Percentiles rank a stretch among this genome's conserved stretches.
These are phyloP conservation scores for Ustilago esculenta DNA, from an alignment of 1,284 basidiomycete species.

Conservation along the genomic window DNA sequence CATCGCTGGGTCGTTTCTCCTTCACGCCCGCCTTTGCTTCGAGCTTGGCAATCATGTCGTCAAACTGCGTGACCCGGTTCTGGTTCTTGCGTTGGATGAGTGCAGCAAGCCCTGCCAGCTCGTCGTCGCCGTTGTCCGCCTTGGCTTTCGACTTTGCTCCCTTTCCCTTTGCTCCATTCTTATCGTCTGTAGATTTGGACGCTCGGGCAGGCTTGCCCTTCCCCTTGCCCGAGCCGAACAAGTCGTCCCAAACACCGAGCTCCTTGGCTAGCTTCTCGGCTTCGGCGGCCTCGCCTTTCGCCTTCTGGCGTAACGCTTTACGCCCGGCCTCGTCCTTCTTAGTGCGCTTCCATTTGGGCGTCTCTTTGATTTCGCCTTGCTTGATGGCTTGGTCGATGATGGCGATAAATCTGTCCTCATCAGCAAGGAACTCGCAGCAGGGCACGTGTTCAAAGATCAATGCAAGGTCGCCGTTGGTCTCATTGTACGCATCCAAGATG, in stretches of 20 bases:
- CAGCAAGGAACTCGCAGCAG: constrained; percentile 58
- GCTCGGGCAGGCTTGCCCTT: constrained; percentile 30
- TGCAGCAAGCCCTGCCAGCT: constrained; percentile 46
- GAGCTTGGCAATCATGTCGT: constrained; percentile 56
- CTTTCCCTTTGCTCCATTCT: constrained; percentile 14
- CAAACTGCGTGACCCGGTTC: constrained; percentile 49
- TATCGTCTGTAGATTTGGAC: constrained; percentile 5
- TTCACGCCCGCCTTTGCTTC: constrained; percentile 54
- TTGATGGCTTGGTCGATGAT: constrained; percentile 55
- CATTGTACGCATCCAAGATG: constrained; percentile 56
- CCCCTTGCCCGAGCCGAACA: constrained; percentile 52
- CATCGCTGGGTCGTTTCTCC: constrained; percentile 39
- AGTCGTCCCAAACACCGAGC: constrained; percentile 65
- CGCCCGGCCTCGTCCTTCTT: constrained; percentile 42
- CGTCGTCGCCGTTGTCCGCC: constrained; percentile 30
- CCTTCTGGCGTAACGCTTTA: constrained; percentile 49
- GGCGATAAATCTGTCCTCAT: constrained; percentile 53
- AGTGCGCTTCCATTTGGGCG: constrained; percentile 29
- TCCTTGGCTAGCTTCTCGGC: constrained; percentile 60
- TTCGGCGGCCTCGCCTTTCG: constrained; percentile 51
- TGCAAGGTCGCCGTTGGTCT: constrained; percentile 48
- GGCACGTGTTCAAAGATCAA: constrained; percentile 60
- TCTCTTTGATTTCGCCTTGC: constrained; percentile 40
- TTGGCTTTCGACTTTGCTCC: constrained; percentile 27
- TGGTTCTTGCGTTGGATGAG: constrained; percentile 52